phyloP scores from a whole-genome alignment of 1,284 basidiomycete genomes.

The Austroboletus novae-zelandiae region DNA sequence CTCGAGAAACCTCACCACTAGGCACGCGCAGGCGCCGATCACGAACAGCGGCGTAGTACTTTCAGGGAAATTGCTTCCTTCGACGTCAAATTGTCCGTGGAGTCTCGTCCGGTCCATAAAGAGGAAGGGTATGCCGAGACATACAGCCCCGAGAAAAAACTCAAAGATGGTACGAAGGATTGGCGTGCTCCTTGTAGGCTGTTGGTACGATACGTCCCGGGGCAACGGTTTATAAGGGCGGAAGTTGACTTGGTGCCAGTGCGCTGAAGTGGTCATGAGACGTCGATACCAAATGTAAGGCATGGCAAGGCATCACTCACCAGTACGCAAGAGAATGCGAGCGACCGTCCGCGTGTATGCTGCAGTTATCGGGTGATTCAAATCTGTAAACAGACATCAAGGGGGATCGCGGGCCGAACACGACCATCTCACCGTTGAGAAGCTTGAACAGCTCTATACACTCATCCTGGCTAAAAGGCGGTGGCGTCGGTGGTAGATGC shows the following conservation, averaged over 20 bases:
- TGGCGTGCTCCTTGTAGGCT: slow-evolving; percentile 35
- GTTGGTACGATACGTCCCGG: slow-evolving; percentile 40
- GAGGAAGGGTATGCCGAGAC: slow-evolving; percentile 72
- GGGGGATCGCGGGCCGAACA: slow-evolving; percentile 8
- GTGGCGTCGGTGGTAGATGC: slow-evolving; percentile 39
- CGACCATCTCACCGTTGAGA: slow-evolving; percentile 45
- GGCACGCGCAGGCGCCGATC: slow-evolving; percentile 60
- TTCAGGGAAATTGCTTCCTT: slow-evolving; percentile 46
- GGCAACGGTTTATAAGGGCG: slow-evolving; percentile 61
- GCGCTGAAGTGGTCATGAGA: slow-evolving; percentile 40
- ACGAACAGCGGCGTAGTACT: slow-evolving; percentile 57
- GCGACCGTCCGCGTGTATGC: slow-evolving; percentile 68
- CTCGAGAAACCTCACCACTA: slow-evolving; percentile 52
- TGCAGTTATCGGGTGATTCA: slow-evolving; percentile 37
- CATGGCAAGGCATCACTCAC: slow-evolving; percentile 38
- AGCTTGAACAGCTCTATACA: slow-evolving; percentile 66
- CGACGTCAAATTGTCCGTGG: slow-evolving; percentile 50
- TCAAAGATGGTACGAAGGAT: slow-evolving; percentile 52
- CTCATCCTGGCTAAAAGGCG: slow-evolving; percentile 70
- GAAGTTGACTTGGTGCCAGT: slow-evolving; percentile 72
- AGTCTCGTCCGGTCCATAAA: slow-evolving; percentile 54
- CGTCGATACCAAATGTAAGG: not conserved
- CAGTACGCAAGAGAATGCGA: slow-evolving; percentile 63
- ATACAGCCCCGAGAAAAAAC: slow-evolving; percentile 56
- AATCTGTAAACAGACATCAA: slow-evolving; percentile 25